Evolutionary conservation across 176 grass and related monocot species (phyloP).

Genomic region (Juncus inflexus): DNA sequence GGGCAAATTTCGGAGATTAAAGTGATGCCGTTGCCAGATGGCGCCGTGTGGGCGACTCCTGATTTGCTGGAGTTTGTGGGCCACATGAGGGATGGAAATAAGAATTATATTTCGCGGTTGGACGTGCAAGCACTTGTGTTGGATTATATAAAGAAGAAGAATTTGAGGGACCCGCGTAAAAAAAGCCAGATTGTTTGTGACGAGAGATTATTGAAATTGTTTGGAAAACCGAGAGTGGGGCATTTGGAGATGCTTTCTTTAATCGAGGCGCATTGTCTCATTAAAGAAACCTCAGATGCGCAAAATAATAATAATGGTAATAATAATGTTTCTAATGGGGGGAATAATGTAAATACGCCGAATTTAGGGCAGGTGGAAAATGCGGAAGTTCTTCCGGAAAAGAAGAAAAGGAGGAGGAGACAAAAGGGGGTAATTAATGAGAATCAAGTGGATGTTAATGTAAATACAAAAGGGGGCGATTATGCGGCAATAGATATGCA

Average conservation of each 20-base stretch:
- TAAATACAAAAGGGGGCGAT: constrained; percentile 47
- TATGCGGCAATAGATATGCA: constrained; percentile 96
- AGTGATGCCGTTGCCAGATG: constrained; percentile 34
- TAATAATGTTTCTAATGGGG: constrained; percentile 29
- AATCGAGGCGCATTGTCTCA: constrained; percentile 77
- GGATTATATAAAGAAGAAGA: constrained; percentile 90
- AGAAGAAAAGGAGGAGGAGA: constrained; percentile 44
- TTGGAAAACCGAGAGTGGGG: constrained; percentile 56
- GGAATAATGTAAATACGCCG: constrained; percentile 33
- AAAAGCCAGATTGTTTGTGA: constrained; percentile 97
- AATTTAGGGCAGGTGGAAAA: constrained; percentile 53
- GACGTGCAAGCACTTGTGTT: constrained; percentile 89
- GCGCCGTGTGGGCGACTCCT: constrained; percentile 66
- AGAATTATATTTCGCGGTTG: constrained; percentile 53
- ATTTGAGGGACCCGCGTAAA: constrained; percentile 66
- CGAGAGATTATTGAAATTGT: constrained; percentile 59
- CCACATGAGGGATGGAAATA: constrained; percentile 80
- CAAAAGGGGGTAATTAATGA: constrained; percentile 47
- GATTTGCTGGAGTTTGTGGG: constrained; percentile 77
- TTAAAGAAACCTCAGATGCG: constrained; percentile 51
- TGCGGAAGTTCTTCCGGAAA: constrained; percentile 32
- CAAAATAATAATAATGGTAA: too few relatives aligned
- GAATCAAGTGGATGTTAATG: constrained; percentile 44
- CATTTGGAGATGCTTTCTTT: constrained; percentile 92
- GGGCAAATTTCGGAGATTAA: constrained; percentile 31